phyloP scores from a whole-genome alignment of 2,329 filamentous ascomycete genomes.

The Moelleriella libera region DNA sequence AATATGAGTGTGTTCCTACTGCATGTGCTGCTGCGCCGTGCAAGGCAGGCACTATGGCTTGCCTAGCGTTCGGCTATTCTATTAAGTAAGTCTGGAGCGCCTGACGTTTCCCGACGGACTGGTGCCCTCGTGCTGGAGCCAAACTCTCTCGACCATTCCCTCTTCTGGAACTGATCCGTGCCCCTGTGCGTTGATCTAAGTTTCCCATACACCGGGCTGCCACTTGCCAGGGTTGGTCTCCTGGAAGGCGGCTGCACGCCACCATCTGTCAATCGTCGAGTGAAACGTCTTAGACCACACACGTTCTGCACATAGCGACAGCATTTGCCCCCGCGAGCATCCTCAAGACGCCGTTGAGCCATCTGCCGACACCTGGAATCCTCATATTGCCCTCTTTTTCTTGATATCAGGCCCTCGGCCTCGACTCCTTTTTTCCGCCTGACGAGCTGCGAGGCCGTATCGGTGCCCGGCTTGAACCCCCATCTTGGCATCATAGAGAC shows the following conservation, averaged over 20 bases:
- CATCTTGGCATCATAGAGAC: too few species aligned
- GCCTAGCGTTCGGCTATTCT: slow-evolving; percentile 1
- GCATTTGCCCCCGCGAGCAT: background rate
- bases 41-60: background rate
- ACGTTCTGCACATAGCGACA: background rate
- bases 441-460: too few species aligned
- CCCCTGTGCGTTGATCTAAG: slow-evolving; percentile 16
- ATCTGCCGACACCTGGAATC: too few species aligned
- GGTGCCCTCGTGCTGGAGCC: slow-evolving; percentile 8
- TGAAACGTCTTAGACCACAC: background rate
- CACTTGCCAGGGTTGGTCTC: slow-evolving; percentile 3
- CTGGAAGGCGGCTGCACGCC: background rate
- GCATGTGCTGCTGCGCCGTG: background rate
- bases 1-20: background rate
- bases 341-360: background rate
- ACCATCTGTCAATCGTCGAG: background rate
- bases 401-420: too few species aligned
- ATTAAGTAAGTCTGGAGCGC: background rate
- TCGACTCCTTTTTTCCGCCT: too few species aligned
- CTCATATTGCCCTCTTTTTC: too few species aligned
- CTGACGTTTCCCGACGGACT: slow-evolving; percentile 4
- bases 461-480: too few species aligned
- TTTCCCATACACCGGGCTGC: slow-evolving; percentile 6
- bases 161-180: slow-evolving; percentile 23
- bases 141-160: slow-evolving; percentile 21